These are phyloP conservation scores for Colletotrichum orchidophilum DNA, from an alignment of 2,329 filamentous ascomycete species.

Conservation along the genomic window DNA sequence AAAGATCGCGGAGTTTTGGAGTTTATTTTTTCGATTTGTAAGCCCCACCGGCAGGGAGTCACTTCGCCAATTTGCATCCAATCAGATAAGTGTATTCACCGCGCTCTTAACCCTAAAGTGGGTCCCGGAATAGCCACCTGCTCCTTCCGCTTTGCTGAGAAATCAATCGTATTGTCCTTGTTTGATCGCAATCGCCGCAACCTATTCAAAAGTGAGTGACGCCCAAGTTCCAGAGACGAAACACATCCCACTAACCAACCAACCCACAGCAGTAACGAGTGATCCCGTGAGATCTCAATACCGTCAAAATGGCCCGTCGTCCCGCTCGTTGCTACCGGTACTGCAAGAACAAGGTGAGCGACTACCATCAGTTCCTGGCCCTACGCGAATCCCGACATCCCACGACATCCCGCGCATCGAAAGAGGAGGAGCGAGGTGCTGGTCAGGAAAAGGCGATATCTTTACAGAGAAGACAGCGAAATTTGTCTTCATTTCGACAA, in stretches of 20 bases:
- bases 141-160: slow-evolving; percentile 57
- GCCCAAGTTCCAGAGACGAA: slow-evolving; percentile 35
- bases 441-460: not conserved
- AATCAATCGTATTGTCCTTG: slow-evolving; percentile 54
- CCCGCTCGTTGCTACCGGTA: slow-evolving; percentile 99
- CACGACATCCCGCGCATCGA: slow-evolving; percentile 24
- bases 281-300: slow-evolving; percentile 52
- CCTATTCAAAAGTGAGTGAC: slow-evolving; percentile 27
- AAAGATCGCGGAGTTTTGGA: not conserved
- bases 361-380: not conserved
- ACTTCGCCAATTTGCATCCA: not conserved
- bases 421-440: slow-evolving; percentile 1
- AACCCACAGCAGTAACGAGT: slow-evolving; percentile 43
- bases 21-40: slow-evolving; percentile 21
- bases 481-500: not conserved
- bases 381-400: slow-evolving; percentile 1
- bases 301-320: slow-evolving; percentile 97
- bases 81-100: not conserved
- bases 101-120: slow-evolving; percentile 15
- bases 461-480: not conserved
- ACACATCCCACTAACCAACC: slow-evolving; percentile 44
- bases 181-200: slow-evolving; percentile 38
- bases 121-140: slow-evolving; percentile 10
- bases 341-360: slow-evolving; percentile 99
- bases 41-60: not conserved